Percentiles rank a stretch among this genome's conserved stretches.
phyloP scores from a whole-genome alignment of 2,329 filamentous ascomycete genomes.

The Fusarium sp. region DNA sequence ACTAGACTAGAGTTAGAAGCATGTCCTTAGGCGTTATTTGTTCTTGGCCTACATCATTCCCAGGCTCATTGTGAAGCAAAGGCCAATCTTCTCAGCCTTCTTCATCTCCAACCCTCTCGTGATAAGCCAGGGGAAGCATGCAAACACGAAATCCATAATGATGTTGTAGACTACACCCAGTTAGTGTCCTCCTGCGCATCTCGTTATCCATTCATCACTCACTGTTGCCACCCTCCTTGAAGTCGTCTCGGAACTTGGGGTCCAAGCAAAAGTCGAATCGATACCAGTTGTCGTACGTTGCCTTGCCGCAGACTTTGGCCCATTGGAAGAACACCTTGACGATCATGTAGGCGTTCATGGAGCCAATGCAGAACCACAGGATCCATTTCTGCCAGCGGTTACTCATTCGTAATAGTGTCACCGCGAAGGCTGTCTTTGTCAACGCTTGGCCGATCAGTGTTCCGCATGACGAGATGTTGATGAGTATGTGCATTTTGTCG shows the following conservation, averaged over 20 bases:
- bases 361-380: conserved; percentile 58
- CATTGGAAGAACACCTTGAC: conserved; percentile 58
- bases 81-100: conserved; percentile 57
- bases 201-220: conserved; percentile 20
- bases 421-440: conserved; percentile 50
- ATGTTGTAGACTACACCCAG: conserved; percentile 57
- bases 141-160: conserved; percentile 62
- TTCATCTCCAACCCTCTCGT: conserved; percentile 58
- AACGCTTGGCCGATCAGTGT: conserved; percentile 48
- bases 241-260: conserved; percentile 49
- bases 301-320: conserved; percentile 55
- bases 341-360: conserved; percentile 59
- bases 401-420: conserved; percentile 52
- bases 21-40: fast-evolving
- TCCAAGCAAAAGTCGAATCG: conserved; percentile 56
- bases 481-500: conserved; percentile 61
- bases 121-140: conserved; percentile 59
- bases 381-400: conserved; percentile 53
- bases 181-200: not conserved
- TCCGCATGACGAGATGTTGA: conserved; percentile 53
- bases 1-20: conserved; percentile 26
- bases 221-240: conserved; percentile 62
- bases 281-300: conserved; percentile 56
- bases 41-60: conserved; percentile 52
- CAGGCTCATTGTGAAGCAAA: conserved; percentile 60